Conservation (phyloP, 805 yeast genomes). For the Teunomyces aglyptinius region DNA sequence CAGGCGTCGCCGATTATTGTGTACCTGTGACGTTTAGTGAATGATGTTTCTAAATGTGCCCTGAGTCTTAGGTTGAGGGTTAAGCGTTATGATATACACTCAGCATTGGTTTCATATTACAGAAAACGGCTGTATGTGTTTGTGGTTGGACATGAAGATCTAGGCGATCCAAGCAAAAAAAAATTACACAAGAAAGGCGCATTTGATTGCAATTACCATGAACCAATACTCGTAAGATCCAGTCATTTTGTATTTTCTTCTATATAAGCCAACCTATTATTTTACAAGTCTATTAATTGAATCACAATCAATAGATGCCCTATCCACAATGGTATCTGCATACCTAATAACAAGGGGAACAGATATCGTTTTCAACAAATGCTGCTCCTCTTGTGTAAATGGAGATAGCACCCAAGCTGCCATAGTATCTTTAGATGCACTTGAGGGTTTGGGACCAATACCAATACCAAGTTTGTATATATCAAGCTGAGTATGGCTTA, state of each 20-base stretch:
- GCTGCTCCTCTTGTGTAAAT: constrained; percentile 26
- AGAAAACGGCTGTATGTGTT: too few relatives aligned
- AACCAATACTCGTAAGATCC: too few relatives aligned
- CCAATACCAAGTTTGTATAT: constrained; percentile 36
- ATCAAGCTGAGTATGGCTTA: constrained; percentile 12
- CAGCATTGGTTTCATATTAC: too few relatives aligned
- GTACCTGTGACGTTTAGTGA: too few relatives aligned
- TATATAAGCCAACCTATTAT: neutral
- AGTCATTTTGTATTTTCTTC: neutral
- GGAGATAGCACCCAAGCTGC: constrained; percentile 41
- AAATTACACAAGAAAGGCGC: too few relatives aligned
- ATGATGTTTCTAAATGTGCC: too few relatives aligned
- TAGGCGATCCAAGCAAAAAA: too few relatives aligned
- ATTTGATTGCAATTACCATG: too few relatives aligned
- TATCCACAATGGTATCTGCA: constrained; percentile 21
- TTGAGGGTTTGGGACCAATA: constrained; percentile 43
- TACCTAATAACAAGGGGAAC: constrained; percentile 17
- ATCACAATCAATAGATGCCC: constrained; percentile 23
- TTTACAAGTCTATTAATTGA: constrained; percentile 22
- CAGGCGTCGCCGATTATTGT: neutral
- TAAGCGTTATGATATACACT: too few relatives aligned
- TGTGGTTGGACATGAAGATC: too few relatives aligned
- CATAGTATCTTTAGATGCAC: constrained; percentile 33
- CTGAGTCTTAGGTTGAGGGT: too few relatives aligned
- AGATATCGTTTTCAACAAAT: constrained; percentile 10